Percentiles rank a stretch among this genome's conserved stretches.
phyloP scores from a whole-genome alignment of 345 rosid genomes.

The Populus pruinosa region DNA sequence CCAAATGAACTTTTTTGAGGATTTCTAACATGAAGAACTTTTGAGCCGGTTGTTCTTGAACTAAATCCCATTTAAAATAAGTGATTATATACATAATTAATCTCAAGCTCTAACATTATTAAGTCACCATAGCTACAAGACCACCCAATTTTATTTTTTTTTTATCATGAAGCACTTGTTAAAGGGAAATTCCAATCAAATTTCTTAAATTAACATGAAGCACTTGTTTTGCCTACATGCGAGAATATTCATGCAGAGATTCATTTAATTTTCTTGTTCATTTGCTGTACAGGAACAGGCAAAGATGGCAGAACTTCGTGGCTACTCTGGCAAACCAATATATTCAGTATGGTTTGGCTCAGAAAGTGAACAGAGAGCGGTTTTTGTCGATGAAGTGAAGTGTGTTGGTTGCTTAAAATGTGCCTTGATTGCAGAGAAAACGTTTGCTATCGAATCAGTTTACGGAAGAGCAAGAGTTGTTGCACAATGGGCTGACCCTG shows the following conservation, averaged over 20 bases:
- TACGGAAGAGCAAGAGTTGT: constrained; percentile 89
- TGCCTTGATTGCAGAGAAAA: constrained; percentile 71
- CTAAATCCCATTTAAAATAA: too few species aligned
- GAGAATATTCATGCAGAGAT: not conserved
- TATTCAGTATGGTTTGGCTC: constrained; percentile 80
- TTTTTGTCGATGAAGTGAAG: constrained; percentile 86
- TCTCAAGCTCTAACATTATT: too few species aligned
- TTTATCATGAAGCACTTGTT: too few species aligned
- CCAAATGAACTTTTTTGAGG: too few species aligned
- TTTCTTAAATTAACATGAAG: too few species aligned
- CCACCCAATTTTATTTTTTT: too few species aligned
- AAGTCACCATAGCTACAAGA: too few species aligned
- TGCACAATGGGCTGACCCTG: constrained; percentile 95
- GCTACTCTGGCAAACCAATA: constrained; percentile 70
- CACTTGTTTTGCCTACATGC: too few species aligned
- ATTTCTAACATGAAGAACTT: too few species aligned
- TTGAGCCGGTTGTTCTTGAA: too few species aligned
- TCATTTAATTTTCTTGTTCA: not conserved
- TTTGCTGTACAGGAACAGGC: constrained; percentile 57
- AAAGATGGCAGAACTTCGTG: constrained; percentile 59
- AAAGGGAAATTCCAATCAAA: too few species aligned
- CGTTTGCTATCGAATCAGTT: constrained; percentile 72
- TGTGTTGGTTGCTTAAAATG: constrained; percentile 93
- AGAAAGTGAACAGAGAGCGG: constrained; percentile 70
- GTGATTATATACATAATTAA: too few species aligned